Conservation (phyloP, 2,329 filamentous ascomycete genomes). For the Cladosporium sphaerospermum region DNA sequence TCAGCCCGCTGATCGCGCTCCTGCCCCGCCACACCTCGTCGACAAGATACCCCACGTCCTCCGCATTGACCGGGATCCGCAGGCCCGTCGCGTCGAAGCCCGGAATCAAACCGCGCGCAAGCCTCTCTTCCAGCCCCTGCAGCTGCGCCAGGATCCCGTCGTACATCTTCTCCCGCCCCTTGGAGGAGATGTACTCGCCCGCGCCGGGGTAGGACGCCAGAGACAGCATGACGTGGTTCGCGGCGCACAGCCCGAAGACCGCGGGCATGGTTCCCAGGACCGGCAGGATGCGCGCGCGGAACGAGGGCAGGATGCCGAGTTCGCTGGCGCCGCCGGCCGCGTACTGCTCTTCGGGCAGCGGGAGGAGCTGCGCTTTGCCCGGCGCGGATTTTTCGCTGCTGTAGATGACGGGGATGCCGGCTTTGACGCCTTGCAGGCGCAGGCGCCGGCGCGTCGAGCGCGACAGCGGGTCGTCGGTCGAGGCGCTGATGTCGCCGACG, state of each 20-base stretch:
- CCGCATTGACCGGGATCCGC: slow-evolving; percentile 68
- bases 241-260: slow-evolving; percentile 84
- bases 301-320: slow-evolving; percentile 82
- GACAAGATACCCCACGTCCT: slow-evolving; percentile 79
- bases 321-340: slow-evolving; percentile 79
- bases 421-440: slow-evolving; percentile 68
- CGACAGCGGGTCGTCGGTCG: slow-evolving; percentile 82
- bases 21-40: slow-evolving; percentile 84
- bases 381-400: slow-evolving; percentile 85
- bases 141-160: slow-evolving; percentile 71
- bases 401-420: slow-evolving; percentile 85
- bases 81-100: slow-evolving; percentile 60
- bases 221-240: slow-evolving; percentile 85
- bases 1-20: slow-evolving; percentile 74
- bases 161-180: slow-evolving; percentile 86
- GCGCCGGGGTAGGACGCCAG: slow-evolving; percentile 71
- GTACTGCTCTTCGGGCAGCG: slow-evolving; percentile 82
- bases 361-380: slow-evolving; percentile 84
- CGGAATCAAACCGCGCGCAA: slow-evolving; percentile 44
- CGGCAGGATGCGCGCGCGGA: slow-evolving; percentile 87
- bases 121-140: slow-evolving; percentile 71
- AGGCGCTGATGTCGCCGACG: slow-evolving; percentile 84
- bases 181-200: slow-evolving; percentile 67
- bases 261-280: slow-evolving; percentile 97
- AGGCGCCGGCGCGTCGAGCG: slow-evolving; percentile 74